Evolutionary conservation across 768 basidiomycete species (phyloP), one percentile per base, ranked within the genome.

Genomic region (Xerocomellus intermedius): DNA sequence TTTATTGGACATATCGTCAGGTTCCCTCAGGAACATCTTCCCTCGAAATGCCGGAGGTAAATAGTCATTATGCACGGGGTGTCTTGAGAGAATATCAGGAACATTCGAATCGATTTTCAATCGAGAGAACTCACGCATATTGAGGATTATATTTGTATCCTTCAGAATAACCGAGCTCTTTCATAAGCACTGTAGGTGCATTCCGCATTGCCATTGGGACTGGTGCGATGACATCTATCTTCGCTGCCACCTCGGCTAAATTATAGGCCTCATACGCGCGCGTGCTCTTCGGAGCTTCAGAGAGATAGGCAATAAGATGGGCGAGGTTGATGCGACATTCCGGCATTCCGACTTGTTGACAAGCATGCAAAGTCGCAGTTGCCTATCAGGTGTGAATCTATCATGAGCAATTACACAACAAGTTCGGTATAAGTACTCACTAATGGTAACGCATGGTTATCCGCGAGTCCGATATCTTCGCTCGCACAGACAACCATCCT

Each of bases 391-490:
- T n/a, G 7, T n/a, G 51, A 39, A 53, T 28, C 19, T 22, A n/a
- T 26, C 8, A 47, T 42, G 6, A 51, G 14, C 33, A 3, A 36
- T 66, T 44, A 67, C 63, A 8, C 64, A 41, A 16, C 13, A 44
- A 3, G 14, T 24, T 12, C 4, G 13, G 24, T 17, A 26, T 30
- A 22, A 53, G 44, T 36, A 48, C 82, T 54, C 54, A 86, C 89
- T 58, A 92, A 71, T 9, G 89, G 87, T 10, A 94, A 75, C 0
- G 88, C 89, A n/a, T 84, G 79, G 38, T 77, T 78, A 69, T 94
- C 88, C 26, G 90, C 91, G 8, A 91, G 73, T 0, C 92, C 91
- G 38, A 94, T 81, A 65, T 94, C 92, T 69, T 94, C 92, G 58
- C 88, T 89, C 3, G 92, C 91, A 60, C 88, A 84, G 8, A 91